These are phyloP conservation scores for Mortierella sp. DNA, from an alignment of 371 early-diverging fungal species.

Conservation along the genomic window DNA sequence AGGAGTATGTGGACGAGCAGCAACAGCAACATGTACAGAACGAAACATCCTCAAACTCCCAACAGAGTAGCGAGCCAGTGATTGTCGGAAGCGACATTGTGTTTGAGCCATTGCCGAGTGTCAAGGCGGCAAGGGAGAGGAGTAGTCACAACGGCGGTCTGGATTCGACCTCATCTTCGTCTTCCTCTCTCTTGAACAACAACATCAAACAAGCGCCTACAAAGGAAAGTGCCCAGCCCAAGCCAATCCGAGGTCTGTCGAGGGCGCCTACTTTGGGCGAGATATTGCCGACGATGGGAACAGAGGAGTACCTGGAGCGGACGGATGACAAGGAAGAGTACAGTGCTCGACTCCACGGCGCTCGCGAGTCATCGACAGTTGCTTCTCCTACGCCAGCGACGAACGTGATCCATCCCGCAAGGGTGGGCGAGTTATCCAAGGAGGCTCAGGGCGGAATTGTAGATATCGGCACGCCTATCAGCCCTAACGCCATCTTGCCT, in stretches of 20 bases:
- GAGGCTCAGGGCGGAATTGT: neutral
- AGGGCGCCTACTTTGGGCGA: conserved; percentile 62
- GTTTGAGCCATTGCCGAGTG: conserved; percentile 52
- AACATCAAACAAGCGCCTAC: neutral
- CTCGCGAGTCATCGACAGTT: neutral
- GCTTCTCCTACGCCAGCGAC: neutral
- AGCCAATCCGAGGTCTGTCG: neutral
- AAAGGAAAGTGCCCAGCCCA: neutral
- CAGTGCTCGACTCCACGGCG: conserved; percentile 38
- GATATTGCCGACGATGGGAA: conserved; percentile 47
- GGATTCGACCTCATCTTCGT: neutral
- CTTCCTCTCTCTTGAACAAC: neutral
- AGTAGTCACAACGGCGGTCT: neutral
- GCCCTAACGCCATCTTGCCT: neutral
- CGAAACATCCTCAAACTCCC: neutral
- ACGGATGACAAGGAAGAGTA: conserved; percentile 58
- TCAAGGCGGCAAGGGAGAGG: conserved; percentile 25
- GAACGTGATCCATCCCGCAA: neutral
- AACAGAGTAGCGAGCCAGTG: conserved; percentile 16
- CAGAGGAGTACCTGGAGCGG: conserved; percentile 55
- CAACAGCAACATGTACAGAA: conserved; percentile 14
- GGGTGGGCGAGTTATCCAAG: neutral
- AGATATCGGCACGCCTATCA: neutral
- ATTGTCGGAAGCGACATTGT: conserved; percentile 59
- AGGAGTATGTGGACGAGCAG: conserved; percentile 18